phyloP scores from a whole-genome alignment of 495 filamentous ascomycete genomes.

The Hypoxylon fuscum region DNA sequence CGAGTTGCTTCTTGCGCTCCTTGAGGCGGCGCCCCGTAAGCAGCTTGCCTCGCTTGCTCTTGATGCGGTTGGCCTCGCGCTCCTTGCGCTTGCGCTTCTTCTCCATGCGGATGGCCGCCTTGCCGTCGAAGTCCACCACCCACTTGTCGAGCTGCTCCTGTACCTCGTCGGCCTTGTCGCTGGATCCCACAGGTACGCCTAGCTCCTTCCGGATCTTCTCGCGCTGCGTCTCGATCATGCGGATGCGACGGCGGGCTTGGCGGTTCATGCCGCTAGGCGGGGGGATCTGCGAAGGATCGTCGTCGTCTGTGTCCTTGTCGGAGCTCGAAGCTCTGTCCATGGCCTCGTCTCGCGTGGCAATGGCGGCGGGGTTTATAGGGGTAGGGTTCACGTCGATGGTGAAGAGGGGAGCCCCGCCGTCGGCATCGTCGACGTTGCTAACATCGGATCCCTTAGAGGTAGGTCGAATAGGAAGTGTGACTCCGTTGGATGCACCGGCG shows the following conservation, averaged over 20 bases:
- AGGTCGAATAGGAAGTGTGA: not conserved
- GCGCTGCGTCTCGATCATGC: slow-evolving; percentile 38
- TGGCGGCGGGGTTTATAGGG: slow-evolving; percentile 14
- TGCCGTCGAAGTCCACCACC: slow-evolving; percentile 12
- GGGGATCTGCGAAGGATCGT: not conserved
- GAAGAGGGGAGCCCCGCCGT: slow-evolving; percentile 23
- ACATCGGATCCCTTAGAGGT: not conserved
- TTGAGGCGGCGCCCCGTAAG: slow-evolving; percentile 22
- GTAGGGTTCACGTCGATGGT: slow-evolving; percentile 36
- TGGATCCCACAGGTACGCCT: slow-evolving; percentile 20
- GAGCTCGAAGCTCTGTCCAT: no score
- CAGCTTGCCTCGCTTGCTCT: slow-evolving; percentile 20
- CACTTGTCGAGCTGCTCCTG: slow-evolving; percentile 31
- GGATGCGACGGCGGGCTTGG: slow-evolving; percentile 34
- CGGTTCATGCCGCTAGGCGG: slow-evolving; percentile 31
- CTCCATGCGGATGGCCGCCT: slow-evolving; percentile 3
- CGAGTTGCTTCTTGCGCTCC: slow-evolving; percentile 12
- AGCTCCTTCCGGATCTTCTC: slow-evolving; percentile 29
- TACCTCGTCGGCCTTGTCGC: slow-evolving; percentile 26
- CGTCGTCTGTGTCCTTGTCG: slow-evolving; percentile 4
- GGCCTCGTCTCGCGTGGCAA: not conserved
- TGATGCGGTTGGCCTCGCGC: slow-evolving; percentile 8
- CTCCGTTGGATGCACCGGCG: not conserved
- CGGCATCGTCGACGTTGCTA: slow-evolving; percentile 4
- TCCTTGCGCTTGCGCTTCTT: slow-evolving; percentile 20